Conservation (phyloP, 2,329 filamentous ascomycete genomes). For the Hymenoscyphus infarciens region DNA sequence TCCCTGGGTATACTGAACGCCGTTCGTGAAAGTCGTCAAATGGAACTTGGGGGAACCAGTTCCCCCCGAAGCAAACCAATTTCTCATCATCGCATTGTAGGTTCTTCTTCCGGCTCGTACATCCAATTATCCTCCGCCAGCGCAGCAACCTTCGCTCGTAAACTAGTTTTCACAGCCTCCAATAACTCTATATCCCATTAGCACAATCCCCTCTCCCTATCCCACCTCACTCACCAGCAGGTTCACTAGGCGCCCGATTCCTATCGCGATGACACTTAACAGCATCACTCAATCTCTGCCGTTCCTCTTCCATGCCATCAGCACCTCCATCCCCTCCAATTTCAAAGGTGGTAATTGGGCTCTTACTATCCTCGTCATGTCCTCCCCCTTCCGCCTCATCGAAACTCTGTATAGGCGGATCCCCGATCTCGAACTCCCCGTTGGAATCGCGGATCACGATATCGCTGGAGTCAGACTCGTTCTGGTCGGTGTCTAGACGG, state of each 20-base stretch:
- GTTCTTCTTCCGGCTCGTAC: constrained; percentile 58
- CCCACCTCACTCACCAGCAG: constrained; percentile 53
- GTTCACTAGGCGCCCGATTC: constrained; percentile 55
- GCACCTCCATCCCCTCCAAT: constrained; percentile 12
- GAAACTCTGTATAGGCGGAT: constrained; percentile 50
- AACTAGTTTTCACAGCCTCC: constrained; percentile 64
- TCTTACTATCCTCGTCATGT: constrained; percentile 52
- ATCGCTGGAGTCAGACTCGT: constrained; percentile 46
- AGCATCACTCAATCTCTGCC: constrained; percentile 57
- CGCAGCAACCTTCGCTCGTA: constrained; percentile 68
- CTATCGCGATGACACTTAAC: constrained; percentile 58
- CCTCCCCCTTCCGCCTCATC: constrained; percentile 55
- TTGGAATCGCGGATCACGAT: constrained; percentile 62
- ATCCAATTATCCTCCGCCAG: constrained; percentile 87
- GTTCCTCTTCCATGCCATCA: constrained; percentile 45
- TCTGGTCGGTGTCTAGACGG: constrained; percentile 42
- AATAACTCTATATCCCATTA: constrained; percentile 55
- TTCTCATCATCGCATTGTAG: constrained; percentile 17
- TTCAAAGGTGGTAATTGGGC: background rate
- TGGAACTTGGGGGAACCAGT: background rate
- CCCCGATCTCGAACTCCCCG: constrained; percentile 59
- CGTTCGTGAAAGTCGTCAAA: constrained; percentile 4
- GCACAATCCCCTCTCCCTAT: background rate
- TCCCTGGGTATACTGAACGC: constrained; percentile 30
- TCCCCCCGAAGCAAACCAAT: background rate